Evolutionary conservation across 2,329 filamentous ascomycete species (phyloP), one percentile per base, ranked within the genome.

Genomic region (Torrubiella hemipterigena): DNA sequence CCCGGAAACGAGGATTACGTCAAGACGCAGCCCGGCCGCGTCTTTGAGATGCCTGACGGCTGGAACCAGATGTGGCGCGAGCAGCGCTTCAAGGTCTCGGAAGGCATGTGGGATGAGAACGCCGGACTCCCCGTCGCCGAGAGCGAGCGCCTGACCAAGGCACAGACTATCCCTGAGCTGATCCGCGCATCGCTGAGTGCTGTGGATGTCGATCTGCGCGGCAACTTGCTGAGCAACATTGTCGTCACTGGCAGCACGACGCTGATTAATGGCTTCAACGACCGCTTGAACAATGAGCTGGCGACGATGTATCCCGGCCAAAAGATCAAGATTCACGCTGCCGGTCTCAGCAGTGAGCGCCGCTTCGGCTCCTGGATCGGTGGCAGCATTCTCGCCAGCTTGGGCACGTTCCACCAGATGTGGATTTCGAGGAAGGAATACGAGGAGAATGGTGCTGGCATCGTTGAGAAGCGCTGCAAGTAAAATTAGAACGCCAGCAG

Each of bases 361-460:
- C 81, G 86, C 42, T 96, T 93, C 55, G 87, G 84, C 15, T 78
- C 83, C 30, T 98, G 91, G 89, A 86, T 98, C 43, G 91, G 93
- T 28, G 91, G 91, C 27, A 95, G 86, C 58, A 95, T 98, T 45
- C 64, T 98, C 43, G 87, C 84, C 6, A 95, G 87, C 56, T 58
- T 98, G 59, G 93, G 93, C 8, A 94, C 87, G 11, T 98, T 98
- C 61, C 91, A 98, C 62, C 91, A 98, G 65, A 89, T 98, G 81
- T 98, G 91, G 91, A 93, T 98, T 46, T 89, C 81, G 16, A 84
- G 77, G 57, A 93, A 94, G 66, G 91, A 98, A 63, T 96, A 95
- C 48, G 86, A 95, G 41, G 93, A 98, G 65, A 87, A 94, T 54
- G 91, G 91, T 2, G 65, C 77, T 6, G 75, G 75, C 41, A 87